Base-by-base conservation (phyloP, 306 rosid genomes). In the Crataegus laevigata region DNA sequence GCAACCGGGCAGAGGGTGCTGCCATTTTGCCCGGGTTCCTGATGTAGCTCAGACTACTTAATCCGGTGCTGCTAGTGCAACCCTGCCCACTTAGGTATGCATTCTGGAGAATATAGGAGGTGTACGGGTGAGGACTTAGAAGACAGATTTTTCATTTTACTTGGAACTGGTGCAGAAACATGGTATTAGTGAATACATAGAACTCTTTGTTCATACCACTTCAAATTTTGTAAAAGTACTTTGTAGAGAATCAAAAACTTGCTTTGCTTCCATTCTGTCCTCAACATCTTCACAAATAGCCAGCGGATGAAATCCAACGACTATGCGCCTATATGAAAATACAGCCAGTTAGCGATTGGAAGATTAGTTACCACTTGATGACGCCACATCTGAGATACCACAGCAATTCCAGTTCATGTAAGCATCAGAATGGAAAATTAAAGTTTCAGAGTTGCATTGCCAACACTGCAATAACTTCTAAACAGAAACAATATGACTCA, bases 11-110 rank as follows among this genome's bases (percentile, higher is more conserved):
- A 59, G n/a, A 24, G 15, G 21, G 38, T 34, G 55, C 73, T 64
- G 71, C 80, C 36, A 19, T 43, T 11, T 34, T 38, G 50, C 81
- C 58, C 0, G 89, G 90, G 50, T 80, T 82, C 75, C 88, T 82
- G 30, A 75, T 75, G 78, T 84, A 84, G 66, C 84, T 81, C 74
- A 85, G 77, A 36, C 81, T 69, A 7, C 78, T 79, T 21, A 30
- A 77, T 55, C 26, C 66, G 32, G 51, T 51, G 61, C 75, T 81
- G 69, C 21, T 47, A 61, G 65, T 32, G 79, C 88, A 87, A 79
- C 80, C 89, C 47, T 79, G 82, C 52, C 82, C 88, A 61, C 91
- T 89, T 52, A 89, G 15, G 80, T 85, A 89, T 60, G 84, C 86
- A 74, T 82, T 81, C 91, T 89, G 85, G 61, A 79, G 58, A 64